Base-by-base conservation (phyloP, 2,329 filamentous ascomycete species). In the Aureobasidium vineae region DNA sequence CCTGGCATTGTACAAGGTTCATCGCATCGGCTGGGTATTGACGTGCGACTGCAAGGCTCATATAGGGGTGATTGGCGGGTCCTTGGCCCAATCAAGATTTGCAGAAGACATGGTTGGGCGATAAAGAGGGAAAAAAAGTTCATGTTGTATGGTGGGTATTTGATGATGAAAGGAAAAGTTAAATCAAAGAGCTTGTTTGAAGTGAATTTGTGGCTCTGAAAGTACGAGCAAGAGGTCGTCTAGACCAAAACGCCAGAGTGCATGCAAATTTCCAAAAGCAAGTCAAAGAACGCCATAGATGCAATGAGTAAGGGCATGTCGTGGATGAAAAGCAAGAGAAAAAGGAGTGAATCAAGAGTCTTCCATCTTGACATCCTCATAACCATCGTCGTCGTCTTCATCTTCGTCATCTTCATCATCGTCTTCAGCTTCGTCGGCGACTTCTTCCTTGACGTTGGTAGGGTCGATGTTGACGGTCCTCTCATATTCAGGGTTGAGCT, bases 401-500 rank as follows among this genome's bases (percentile, higher is more conserved):
- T 81, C 80, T 47, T 83, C 82, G 33, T 80, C 63, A 16, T 80
- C 79, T 13, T 77, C 79, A 65, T 80, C 81, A 10, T 77, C 79
- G 15, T 77, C 75, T 16, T 71, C 70, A 63, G 70, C 67, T 68
- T 74, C 69, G 33, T 73, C 72, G 3, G 77, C 81, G 52, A 80
- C 75, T 68, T 82, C 82, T 70, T 84, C 81, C 68, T 82, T 88
- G 63, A 82, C 79, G 67, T 74, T 74, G 28, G 77, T 74, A 63
- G 84, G 82, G 66, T 82, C 83, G 45, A 80, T 79, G 66, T 83
- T 80, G 71, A 79, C 84, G 45, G 80, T 79, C 66, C 82, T 81
- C 71, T 78, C 85, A 68, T 90, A 89, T 74, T 92, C 89, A 2
- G 85, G 82, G 75, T 89, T 91, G 66, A 97, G 79, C 71, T 89